Conservation (phyloP, 2,329 filamentous ascomycete genomes). For the Penicillium sp. region DNA sequence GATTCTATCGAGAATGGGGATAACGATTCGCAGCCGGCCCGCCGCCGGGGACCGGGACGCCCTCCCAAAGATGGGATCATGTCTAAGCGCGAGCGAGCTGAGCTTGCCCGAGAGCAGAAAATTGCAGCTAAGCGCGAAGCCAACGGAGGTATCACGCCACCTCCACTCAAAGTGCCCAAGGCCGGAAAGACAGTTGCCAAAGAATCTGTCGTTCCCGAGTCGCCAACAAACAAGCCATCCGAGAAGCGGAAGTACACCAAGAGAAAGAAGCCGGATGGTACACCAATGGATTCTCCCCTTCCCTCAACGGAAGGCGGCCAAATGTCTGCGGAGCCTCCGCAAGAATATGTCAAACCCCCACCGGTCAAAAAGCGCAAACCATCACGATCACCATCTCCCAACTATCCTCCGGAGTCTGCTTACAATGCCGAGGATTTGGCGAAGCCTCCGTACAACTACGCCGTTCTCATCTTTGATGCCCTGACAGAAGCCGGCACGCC, state of each 20-base stretch:
- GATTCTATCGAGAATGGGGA: conserved; percentile 28
- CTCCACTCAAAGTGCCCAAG: conserved; percentile 27
- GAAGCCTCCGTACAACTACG: conserved; percentile 55
- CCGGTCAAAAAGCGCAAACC: conserved; percentile 46
- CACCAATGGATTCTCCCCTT: conserved; percentile 34
- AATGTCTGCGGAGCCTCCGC: conserved; percentile 30
- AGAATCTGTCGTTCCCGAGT: conserved; percentile 31
- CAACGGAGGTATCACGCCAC: conserved; percentile 41
- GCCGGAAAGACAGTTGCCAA: conserved; percentile 26
- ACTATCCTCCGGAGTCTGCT: conserved; percentile 50
- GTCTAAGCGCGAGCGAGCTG: conserved; percentile 54
- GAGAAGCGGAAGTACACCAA: conserved; percentile 45
- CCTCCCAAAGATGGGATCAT: conserved; percentile 60
- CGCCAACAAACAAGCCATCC: conserved; percentile 30
- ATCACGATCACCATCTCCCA: conserved; percentile 52
- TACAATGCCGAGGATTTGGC: conserved; percentile 56
- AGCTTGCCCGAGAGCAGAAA: conserved; percentile 47
- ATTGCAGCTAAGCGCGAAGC: conserved; percentile 41
- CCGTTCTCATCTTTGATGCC: conserved; percentile 56
- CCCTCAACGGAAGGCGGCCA: conserved; percentile 38
- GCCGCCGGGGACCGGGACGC: conserved; percentile 50
- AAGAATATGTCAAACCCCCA: conserved; percentile 36
- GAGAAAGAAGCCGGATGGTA: conserved; percentile 38
- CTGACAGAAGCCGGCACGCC: conserved; percentile 49
- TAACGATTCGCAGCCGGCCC: conserved; percentile 33